Evolutionary conservation across 495 filamentous ascomycete genomes (phyloP), one percentile per base, ranked within the genome.

Genomic region (Pseudomonodictys pantanalensis): DNA sequence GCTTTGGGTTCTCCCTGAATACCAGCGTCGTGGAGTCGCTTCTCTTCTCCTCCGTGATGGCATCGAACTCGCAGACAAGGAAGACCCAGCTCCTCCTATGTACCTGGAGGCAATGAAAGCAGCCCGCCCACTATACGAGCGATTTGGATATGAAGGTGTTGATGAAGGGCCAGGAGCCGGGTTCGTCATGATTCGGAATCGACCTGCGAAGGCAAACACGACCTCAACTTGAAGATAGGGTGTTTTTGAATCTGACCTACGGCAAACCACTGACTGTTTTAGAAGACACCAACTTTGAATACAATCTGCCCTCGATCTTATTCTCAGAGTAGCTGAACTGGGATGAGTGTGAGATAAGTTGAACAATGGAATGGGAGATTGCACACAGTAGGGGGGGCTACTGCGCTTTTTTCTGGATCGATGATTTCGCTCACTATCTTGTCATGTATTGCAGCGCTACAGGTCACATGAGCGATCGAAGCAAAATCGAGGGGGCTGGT

Each of bases 81-180:
- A 56, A 26, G 35, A 42, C 12, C 45, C 52, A 12, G 18, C 25
- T 22, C 48, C 35, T 22, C 48, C 57, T 8, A 60, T 63, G 60
- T 63, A 63, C 23, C 28, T 63, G 4, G 60, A 63, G 35, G 60
- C 60, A 20, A 53, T 63, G 53, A 12, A 17, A 17, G 32, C 28
- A 22, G 60, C 60, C 33, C 44, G 52, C 15, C 17, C 22, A 5
- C 28, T 63, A 6, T 63, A 63, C 49, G 52, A 46, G 52, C 60
- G 46, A 44, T 63, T 63, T 52, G 60, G 60, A 24, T 63, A 35
- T 26, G 15, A 55, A 25, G 59, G 45, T n/a, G 60, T 63, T 33
- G 57, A 63, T 20, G 52, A 52, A 0, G 47, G 44, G 30, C n/a
- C n/a, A n/a, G 53, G 53, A 18, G 45, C 12, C 7, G 52, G 24